phyloP scores from a whole-genome alignment of 1,284 basidiomycete species.

The Naganishia cerealis region DNA sequence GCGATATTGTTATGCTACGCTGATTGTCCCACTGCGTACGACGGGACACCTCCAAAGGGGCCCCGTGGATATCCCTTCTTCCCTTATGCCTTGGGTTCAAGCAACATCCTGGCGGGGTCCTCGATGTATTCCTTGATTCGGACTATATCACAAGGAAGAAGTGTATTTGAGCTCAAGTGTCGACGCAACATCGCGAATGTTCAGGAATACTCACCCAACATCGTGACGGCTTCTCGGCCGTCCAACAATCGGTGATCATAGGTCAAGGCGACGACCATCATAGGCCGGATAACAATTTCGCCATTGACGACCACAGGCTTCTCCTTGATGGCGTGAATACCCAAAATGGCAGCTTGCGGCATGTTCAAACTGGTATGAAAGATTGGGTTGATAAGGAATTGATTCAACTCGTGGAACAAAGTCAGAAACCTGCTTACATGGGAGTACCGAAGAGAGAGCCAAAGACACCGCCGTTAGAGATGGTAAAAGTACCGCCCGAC shows the following conservation, averaged over 20 bases:
- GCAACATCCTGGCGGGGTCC: slow-evolving; percentile 66
- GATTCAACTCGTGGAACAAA: slow-evolving; percentile 19
- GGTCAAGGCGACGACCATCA: slow-evolving; percentile 92
- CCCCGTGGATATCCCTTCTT: neutral
- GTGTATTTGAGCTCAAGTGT: slow-evolving; percentile 12
- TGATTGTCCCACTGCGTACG: too few species aligned
- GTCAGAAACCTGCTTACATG: slow-evolving; percentile 55
- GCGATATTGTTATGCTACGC: too few species aligned
- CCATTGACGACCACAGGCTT: slow-evolving; percentile 88
- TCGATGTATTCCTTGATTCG: slow-evolving; percentile 70
- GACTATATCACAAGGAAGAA: slow-evolving; percentile 55
- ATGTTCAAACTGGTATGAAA: slow-evolving; percentile 70
- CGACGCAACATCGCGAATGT: neutral
- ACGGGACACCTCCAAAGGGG: too few species aligned
- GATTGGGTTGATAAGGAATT: neutral
- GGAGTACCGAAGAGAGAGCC: slow-evolving; percentile 95
- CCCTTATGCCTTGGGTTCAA: slow-evolving; percentile 24
- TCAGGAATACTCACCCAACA: slow-evolving; percentile 72
- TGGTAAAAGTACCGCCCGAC: slow-evolving; percentile 96
- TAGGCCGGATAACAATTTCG: slow-evolving; percentile 90
- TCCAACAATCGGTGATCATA: slow-evolving; percentile 96
- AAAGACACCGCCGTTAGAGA: slow-evolving; percentile 98
- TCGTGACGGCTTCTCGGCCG: slow-evolving; percentile 92
- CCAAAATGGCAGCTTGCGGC: slow-evolving; percentile 90
- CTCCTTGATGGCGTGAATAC: slow-evolving; percentile 97